These are phyloP conservation scores for Usnea hakonensis DNA, from an alignment of 495 filamentous ascomycete genomes.

Conservation along the genomic window DNA sequence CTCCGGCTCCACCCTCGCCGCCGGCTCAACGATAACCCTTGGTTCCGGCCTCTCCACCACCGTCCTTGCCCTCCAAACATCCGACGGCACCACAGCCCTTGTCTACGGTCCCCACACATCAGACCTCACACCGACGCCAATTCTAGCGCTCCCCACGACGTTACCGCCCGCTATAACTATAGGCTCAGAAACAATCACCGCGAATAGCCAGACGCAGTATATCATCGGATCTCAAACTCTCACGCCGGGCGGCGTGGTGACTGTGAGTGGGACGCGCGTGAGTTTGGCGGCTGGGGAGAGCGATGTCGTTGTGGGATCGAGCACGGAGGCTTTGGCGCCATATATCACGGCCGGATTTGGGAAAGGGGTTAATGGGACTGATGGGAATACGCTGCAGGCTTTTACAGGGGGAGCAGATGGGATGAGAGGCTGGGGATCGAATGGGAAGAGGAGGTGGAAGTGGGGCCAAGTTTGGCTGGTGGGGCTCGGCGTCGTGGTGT, in stretches of 20 bases:
- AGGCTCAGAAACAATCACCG: conserved; percentile 6
- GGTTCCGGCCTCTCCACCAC: neutral
- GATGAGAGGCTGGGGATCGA: neutral
- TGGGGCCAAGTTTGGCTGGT: neutral
- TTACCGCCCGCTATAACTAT: conserved; percentile 6
- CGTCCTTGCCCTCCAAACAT: neutral
- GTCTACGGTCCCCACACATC: neutral
- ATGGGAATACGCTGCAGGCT: neutral
- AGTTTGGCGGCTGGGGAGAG: conserved; percentile 13
- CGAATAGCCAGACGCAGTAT: conserved; percentile 11
- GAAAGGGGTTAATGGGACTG: neutral
- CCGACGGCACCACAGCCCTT: neutral
- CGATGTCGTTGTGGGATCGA: conserved; percentile 9
- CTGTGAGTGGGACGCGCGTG: conserved; percentile 13
- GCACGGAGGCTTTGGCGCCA: conserved; percentile 9
- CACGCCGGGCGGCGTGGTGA: conserved; percentile 14
- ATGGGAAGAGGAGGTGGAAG: too few relatives aligned
- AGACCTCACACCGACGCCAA: neutral
- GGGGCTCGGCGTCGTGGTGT: neutral
- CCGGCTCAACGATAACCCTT: neutral
- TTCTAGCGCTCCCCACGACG: neutral
- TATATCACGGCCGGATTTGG: conserved; percentile 8
- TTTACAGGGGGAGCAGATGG: neutral
- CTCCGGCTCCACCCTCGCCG: neutral
- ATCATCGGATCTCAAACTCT: conserved; percentile 20